Evolutionary conservation across 164 flowering plant genomes (phyloP).

Genomic region (Magnolia kwangsiensis): DNA sequence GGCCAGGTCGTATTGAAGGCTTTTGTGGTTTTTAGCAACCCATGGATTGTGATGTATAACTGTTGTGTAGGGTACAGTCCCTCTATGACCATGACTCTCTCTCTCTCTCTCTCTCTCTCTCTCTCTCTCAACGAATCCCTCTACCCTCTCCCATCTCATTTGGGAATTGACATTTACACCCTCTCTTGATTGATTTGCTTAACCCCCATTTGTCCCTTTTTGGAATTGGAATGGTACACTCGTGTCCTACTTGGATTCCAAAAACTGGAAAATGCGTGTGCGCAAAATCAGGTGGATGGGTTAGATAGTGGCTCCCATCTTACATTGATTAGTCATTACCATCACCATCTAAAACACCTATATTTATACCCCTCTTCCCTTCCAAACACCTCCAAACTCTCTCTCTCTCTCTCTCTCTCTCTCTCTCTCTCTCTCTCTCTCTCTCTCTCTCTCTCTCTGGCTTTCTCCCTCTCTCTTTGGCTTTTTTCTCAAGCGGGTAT

Average conservation of each 20-base stretch:
- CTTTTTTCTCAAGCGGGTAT: slow-evolving; percentile 11
- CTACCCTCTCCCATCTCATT: slow-evolving; percentile 2
- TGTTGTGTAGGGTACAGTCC: slow-evolving; percentile 31
- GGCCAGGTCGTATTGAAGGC: slow-evolving; percentile 30
- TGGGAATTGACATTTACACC: background rate
- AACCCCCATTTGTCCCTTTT: background rate
- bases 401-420: slow-evolving; percentile 4
- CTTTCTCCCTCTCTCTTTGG: background rate
- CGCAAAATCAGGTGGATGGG: background rate
- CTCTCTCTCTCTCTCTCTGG: background rate
- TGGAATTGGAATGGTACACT: background rate
- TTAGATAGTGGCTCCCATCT: background rate
- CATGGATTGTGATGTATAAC: slow-evolving; percentile 59
- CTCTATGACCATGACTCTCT: slow-evolving; percentile 16
- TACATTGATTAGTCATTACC: slow-evolving; percentile 20
- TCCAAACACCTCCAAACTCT: slow-evolving; percentile 5
- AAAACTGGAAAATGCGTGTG: background rate
- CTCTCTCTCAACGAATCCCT: background rate
- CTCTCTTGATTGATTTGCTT: background rate
- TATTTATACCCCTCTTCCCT: slow-evolving; percentile 15
- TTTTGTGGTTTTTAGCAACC: slow-evolving; percentile 33
- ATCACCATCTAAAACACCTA: slow-evolving; percentile 8
- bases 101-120: slow-evolving; percentile 26
- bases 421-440: background rate
- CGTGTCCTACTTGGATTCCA: background rate